Conservation (phyloP, 148 eudicot genomes). For the Rheum nobile region DNA sequence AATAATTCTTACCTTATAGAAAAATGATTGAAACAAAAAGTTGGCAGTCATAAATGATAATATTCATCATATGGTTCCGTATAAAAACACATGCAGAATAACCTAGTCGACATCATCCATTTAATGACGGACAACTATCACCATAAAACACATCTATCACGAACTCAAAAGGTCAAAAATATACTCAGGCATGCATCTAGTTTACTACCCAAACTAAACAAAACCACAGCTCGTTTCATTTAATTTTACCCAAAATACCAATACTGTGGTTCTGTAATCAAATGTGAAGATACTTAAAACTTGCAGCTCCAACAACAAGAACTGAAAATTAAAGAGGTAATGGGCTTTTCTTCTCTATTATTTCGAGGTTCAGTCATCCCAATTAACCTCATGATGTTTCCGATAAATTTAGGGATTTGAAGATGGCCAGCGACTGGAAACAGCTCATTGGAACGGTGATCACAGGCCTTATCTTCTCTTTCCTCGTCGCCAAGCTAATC, state of each 20-base stretch:
- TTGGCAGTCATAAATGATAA: no score
- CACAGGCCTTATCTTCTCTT: slow-evolving; percentile 66
- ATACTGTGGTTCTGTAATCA: no score
- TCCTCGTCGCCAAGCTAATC: slow-evolving; percentile 69
- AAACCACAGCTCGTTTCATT: no score
- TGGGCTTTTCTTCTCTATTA: background rate
- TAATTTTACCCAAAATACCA: no score
- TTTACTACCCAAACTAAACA: background rate
- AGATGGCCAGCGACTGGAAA: slow-evolving; percentile 47
- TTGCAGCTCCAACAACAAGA: background rate
- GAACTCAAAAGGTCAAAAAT: background rate
- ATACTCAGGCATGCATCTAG: background rate
- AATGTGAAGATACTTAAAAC: no score
- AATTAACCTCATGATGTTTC: no score
- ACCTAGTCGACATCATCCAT: background rate
- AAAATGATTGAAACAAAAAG: no score
- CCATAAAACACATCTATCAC: background rate
- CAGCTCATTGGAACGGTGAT: slow-evolving; percentile 48
- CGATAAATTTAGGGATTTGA: background rate
- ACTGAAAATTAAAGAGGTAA: background rate
- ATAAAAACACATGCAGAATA: background rate
- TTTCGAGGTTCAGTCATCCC: no score
- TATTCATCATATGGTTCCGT: no score
- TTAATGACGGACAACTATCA: background rate
- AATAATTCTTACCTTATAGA: no score